phyloP scores from a whole-genome alignment of 2,329 filamentous ascomycete genomes.

The Didymella lethalis region DNA sequence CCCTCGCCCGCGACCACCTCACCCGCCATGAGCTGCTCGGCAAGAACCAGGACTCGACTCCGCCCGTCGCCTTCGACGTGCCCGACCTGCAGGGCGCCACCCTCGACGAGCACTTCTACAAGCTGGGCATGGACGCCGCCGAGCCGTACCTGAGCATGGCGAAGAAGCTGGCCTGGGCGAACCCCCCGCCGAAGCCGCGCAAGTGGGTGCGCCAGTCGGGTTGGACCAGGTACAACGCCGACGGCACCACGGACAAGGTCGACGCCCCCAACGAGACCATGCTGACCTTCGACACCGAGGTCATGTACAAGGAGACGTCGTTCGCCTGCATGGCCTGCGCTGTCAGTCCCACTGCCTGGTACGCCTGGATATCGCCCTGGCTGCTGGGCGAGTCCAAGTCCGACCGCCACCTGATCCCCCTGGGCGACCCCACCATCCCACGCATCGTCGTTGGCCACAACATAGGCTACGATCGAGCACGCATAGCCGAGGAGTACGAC shows the following conservation, averaged over 20 bases:
- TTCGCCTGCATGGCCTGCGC: conserved; percentile 98
- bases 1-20: conserved; percentile 83
- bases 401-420: conserved; percentile 81
- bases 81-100: conserved; percentile 79
- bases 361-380: conserved; percentile 97
- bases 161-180: conserved; percentile 73
- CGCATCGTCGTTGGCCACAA: conserved; percentile 93
- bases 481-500: conserved; percentile 88
- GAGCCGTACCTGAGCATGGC: conserved; percentile 82
- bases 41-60: conserved; percentile 80
- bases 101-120: conserved; percentile 93
- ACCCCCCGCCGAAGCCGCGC: conserved; percentile 66
- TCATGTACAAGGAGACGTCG: conserved; percentile 91
- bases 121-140: conserved; percentile 82
- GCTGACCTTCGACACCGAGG: conserved; percentile 94
- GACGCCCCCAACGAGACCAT: conserved; percentile 80
- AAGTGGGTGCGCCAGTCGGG: conserved; percentile 83
- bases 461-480: conserved; percentile 90
- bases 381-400: conserved; percentile 81
- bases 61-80: conserved; percentile 84
- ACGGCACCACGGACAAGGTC: conserved; percentile 76
- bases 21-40: conserved; percentile 84
- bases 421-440: conserved; percentile 77
- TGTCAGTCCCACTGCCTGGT: conserved; percentile 88
- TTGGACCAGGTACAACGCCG: conserved; percentile 89